A percentile compares a stretch with the other conserved stretches of the same genome.
Conservation (phyloP, 2,329 filamentous ascomycete genomes). For the Arthrobotrys musiformis region DNA sequence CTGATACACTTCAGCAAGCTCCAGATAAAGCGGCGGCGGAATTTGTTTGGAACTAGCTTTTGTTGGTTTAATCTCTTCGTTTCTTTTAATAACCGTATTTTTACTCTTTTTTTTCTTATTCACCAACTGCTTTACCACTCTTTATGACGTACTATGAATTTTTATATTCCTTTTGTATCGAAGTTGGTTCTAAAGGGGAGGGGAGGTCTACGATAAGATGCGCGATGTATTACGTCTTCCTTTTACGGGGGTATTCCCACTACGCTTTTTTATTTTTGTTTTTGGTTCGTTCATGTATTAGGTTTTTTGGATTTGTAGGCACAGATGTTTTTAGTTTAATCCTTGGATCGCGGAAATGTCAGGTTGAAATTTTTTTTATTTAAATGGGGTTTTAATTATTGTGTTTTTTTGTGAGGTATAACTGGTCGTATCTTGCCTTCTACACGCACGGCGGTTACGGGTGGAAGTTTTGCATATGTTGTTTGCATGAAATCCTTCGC, state of each 20-base stretch:
- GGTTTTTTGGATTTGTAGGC: constrained; percentile 2
- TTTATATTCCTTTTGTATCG: constrained; percentile 23
- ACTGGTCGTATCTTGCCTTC: too few species aligned
- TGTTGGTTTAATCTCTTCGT: constrained; percentile 46
- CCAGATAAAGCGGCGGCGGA: constrained; percentile 58
- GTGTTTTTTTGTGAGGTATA: not conserved
- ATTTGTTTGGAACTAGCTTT: constrained; percentile 57
- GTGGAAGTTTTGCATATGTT: too few species aligned
- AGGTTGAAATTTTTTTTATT: not conserved
- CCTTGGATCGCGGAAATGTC: constrained; percentile 22
- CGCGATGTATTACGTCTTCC: constrained; percentile 6
- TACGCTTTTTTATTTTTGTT: not conserved
- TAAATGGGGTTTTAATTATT: not conserved
- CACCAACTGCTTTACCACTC: constrained; percentile 32
- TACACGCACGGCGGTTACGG: too few species aligned
- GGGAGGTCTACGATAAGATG: constrained; percentile 31
- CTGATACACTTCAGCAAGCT: constrained; percentile 34
- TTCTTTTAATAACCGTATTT: constrained; percentile 50
- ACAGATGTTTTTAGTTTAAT: constrained; percentile 3
- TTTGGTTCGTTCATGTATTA: constrained; percentile 48
- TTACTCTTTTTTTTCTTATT: constrained; percentile 54
- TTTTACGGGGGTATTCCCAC: not conserved
- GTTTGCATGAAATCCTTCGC: not conserved
- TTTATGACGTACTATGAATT: not conserved
- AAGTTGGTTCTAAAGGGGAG: not conserved